Conservation (phyloP, 352 stramenopile species). For the Phytophthora cactorum region DNA sequence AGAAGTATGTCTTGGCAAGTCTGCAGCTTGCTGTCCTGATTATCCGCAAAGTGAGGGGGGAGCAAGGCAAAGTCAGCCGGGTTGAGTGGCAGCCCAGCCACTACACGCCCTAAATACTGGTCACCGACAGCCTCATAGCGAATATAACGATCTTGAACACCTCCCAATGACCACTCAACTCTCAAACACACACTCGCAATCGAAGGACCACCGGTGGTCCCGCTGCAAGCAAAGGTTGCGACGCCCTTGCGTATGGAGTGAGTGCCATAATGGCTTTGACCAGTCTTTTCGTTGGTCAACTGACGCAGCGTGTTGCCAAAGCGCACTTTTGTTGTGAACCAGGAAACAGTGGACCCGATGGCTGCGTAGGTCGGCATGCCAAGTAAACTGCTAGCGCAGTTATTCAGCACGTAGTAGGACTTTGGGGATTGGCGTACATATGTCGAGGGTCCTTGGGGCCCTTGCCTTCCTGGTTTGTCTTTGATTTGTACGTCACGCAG, state of each 20-base stretch:
- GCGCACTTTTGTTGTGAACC: background rate
- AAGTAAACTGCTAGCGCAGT: background rate
- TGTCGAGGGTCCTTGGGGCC: background rate
- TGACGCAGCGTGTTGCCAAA: background rate
- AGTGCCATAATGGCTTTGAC: background rate
- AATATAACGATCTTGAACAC: background rate
- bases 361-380: background rate
- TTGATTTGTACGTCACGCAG: background rate
- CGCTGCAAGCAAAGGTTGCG: background rate
- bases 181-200: background rate
- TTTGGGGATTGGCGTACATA: background rate
- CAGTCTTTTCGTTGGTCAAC: background rate
- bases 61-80: background rate
- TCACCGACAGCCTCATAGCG: background rate
- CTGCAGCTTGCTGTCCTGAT: background rate
- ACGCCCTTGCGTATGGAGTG: background rate
- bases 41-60: background rate
- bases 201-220: background rate
- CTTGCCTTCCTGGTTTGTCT: background rate
- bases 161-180: background rate
- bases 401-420: background rate
- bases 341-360: background rate
- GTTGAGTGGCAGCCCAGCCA: background rate
- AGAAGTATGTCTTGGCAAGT: conserved; percentile 2
- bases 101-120: background rate